phyloP scores from a whole-genome alignment of 805 yeast species.

The Pichia nakasei region DNA sequence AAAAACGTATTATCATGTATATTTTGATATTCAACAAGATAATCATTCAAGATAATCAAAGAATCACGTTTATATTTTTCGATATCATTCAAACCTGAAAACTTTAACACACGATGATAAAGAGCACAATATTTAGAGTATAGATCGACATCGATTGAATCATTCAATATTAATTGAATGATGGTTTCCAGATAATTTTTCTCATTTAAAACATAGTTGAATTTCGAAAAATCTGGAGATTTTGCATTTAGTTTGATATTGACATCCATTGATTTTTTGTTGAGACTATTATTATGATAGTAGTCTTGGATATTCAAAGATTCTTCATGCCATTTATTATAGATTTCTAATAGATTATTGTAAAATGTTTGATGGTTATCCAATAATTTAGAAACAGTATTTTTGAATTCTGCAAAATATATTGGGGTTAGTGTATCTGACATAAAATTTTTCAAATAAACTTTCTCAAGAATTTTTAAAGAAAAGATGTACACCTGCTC shows the following conservation, averaged over 20 bases:
- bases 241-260: conserved; percentile 5
- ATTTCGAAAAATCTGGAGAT: conserved; percentile 21
- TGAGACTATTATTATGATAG: no score
- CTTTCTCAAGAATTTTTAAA: conserved; percentile 33
- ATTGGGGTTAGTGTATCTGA: conserved; percentile 29
- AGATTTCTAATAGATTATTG: conserved; percentile 18
- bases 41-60: conserved; percentile 17
- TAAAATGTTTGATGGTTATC: conserved; percentile 27
- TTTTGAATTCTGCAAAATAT: conserved; percentile 22
- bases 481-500: conserved; percentile 41
- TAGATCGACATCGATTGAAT: conserved; percentile 17
- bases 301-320: conserved; percentile 5
- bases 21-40: conserved; percentile 19
- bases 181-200: conserved; percentile 13
- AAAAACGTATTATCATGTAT: conserved; percentile 17
- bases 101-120: conserved; percentile 16
- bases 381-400: conserved; percentile 24
- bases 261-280: no score
- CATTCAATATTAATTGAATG: conserved; percentile 12
- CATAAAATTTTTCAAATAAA: conserved; percentile 34
- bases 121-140: conserved; percentile 23
- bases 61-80: conserved; percentile 20
- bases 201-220: conserved; percentile 17
- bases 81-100: conserved; percentile 17
- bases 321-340: conserved; percentile 15